These are phyloP conservation scores for Elongisporangium senticosum DNA, from an alignment of 352 stramenopile species.

Conservation along the genomic window DNA sequence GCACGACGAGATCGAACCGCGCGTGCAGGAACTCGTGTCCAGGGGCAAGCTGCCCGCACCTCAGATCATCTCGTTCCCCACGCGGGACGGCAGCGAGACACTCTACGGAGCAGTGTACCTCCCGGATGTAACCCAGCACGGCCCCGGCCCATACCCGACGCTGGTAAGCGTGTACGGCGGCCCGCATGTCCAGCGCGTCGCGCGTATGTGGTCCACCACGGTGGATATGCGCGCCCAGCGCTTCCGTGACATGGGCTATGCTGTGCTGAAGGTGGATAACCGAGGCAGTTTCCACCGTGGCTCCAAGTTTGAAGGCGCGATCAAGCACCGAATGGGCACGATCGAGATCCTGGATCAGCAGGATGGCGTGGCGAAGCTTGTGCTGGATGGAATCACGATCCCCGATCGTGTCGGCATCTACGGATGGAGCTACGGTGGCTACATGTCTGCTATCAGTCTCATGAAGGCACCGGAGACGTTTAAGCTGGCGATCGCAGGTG, in stretches of 20 bases:
- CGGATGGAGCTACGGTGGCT: conserved; percentile 98
- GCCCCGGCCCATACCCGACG: conserved; percentile 90
- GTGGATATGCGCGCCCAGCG: conserved; percentile 93
- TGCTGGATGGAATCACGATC: conserved; percentile 86
- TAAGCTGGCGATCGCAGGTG: conserved; percentile 92
- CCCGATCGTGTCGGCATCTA: conserved; percentile 91
- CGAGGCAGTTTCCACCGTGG: conserved; percentile 90
- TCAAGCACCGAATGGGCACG: conserved; percentile 91
- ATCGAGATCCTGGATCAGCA: conserved; percentile 87
- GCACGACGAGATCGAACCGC: conserved; percentile 54
- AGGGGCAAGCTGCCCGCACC: conserved; percentile 52
- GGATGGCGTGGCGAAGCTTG: conserved; percentile 73
- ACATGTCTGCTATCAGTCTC: conserved; percentile 96
- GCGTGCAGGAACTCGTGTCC: conserved; percentile 40
- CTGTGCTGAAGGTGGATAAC: conserved; percentile 96
- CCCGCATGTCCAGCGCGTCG: conserved; percentile 94
- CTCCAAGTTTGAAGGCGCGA: conserved; percentile 90
- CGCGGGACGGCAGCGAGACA: conserved; percentile 75
- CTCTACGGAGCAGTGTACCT: conserved; percentile 93
- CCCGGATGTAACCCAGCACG: conserved; percentile 81
- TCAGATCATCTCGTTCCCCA: conserved; percentile 73
- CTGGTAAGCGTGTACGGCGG: conserved; percentile 96
- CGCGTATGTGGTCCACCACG: conserved; percentile 88
- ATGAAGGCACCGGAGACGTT: conserved; percentile 95
- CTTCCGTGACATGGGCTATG: conserved; percentile 91